Evolutionary conservation across 306 rosid species (phyloP).

Genomic region (Medicago lupulina): DNA sequence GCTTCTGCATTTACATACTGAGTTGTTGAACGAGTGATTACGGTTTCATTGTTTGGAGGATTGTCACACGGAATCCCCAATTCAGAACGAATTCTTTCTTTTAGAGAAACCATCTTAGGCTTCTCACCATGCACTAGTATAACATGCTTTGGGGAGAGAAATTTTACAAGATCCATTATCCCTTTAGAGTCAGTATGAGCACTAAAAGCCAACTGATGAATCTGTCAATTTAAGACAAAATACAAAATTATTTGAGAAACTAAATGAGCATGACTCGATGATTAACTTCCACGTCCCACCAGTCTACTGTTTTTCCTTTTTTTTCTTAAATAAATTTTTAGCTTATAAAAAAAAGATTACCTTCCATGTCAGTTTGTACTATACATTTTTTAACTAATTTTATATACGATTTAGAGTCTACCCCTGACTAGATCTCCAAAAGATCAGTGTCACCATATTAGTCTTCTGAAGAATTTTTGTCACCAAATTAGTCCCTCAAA

Average conservation of each 20-base stretch:
- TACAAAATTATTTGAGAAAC: slow-evolving; percentile 28
- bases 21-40: slow-evolving; percentile 63
- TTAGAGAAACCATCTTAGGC: slow-evolving; percentile 79
- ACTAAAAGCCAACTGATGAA: slow-evolving; percentile 93
- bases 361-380: slow-evolving; percentile 1
- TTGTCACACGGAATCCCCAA: slow-evolving; percentile 76
- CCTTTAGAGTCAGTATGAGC: slow-evolving; percentile 96
- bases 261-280: neutral
- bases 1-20: slow-evolving; percentile 61
- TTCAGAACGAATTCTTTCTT: slow-evolving; percentile 78
- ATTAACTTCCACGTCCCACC: neutral
- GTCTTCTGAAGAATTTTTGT: neutral
- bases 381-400: neutral
- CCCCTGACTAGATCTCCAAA: neutral
- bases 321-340: no score
- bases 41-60: slow-evolving; percentile 81
- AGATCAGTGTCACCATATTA: neutral
- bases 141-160: slow-evolving; percentile 89
- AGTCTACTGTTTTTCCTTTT: no score
- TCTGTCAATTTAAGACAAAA: slow-evolving; percentile 53
- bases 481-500: neutral
- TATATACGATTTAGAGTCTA: neutral
- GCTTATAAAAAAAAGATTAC: no score
- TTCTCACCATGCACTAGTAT: slow-evolving; percentile 93
- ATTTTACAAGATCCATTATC: slow-evolving; percentile 92